Evolutionary conservation across 768 basidiomycete species (phyloP).

Genomic region (Calocybe gangraenosa): DNA sequence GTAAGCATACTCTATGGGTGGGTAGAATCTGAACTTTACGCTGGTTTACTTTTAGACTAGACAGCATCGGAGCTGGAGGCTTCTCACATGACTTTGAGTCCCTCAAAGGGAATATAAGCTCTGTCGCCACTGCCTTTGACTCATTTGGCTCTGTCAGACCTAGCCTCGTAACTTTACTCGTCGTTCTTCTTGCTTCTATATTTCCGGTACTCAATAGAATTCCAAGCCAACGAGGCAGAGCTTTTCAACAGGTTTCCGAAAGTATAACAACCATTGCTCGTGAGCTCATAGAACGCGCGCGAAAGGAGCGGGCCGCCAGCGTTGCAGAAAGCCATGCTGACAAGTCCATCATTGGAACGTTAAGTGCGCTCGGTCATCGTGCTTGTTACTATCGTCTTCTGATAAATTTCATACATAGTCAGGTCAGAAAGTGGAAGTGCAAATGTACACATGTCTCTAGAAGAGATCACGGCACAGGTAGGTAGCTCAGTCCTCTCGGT

Average conservation of each 20-base stretch:
- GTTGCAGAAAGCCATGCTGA: conserved; percentile 11
- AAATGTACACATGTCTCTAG: background rate
- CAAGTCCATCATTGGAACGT: conserved; percentile 22
- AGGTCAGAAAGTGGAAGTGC: background rate
- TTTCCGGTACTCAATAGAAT: conserved; percentile 25
- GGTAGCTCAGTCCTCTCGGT: background rate
- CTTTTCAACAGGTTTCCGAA: conserved; percentile 19
- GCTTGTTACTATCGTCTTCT: no score
- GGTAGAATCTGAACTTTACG: background rate
- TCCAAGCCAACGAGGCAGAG: conserved; percentile 22
- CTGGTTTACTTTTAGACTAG: conserved; percentile 28
- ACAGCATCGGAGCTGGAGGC: conserved; percentile 43
- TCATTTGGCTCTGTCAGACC: conserved; percentile 20
- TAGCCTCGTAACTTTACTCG: conserved; percentile 8
- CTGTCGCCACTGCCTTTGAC: conserved; percentile 28
- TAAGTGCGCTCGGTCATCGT: conserved; percentile 12
- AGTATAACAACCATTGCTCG: conserved; percentile 25
- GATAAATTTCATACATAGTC: no score
- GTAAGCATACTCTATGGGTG: conserved; percentile 19
- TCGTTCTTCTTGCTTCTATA: conserved; percentile 18
- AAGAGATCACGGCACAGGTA: conserved; percentile 1
- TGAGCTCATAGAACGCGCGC: conserved; percentile 21
- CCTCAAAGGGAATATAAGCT: conserved; percentile 34
- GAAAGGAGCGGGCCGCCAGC: conserved; percentile 20
- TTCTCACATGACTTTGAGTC: conserved; percentile 48